phyloP scores from a whole-genome alignment of 1,284 basidiomycete genomes.

The Rhodotorula sp. region DNA sequence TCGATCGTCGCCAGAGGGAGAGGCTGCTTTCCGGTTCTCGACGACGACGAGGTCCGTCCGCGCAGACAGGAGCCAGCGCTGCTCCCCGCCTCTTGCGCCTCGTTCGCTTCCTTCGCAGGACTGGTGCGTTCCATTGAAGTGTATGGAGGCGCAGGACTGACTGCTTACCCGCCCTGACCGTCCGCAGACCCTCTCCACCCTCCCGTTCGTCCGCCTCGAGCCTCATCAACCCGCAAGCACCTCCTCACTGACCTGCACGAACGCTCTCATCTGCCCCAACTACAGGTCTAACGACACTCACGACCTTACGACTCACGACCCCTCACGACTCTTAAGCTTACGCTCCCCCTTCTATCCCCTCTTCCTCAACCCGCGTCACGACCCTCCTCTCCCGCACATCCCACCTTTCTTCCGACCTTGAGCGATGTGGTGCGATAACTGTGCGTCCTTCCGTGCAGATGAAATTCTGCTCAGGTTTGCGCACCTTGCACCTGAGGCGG shows the following conservation, averaged over 20 bases:
- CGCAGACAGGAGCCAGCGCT: too few species aligned
- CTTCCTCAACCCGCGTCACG: background rate
- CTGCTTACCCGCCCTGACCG: too few species aligned
- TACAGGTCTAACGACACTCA: background rate
- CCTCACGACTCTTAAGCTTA: background rate
- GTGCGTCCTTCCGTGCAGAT: background rate
- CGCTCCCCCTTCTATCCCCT: background rate
- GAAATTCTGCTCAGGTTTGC: too few species aligned
- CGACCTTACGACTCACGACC: constrained; percentile 2
- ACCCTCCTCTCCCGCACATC: background rate
- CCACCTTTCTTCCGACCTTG: background rate
- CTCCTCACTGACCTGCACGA: background rate
- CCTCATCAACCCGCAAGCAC: background rate
- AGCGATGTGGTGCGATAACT: constrained; percentile 40
- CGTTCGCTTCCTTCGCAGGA: too few species aligned
- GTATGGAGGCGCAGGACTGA: too few species aligned
- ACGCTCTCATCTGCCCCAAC: background rate
- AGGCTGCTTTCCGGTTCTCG: too few species aligned
- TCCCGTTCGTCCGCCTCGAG: background rate
- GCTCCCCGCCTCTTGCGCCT: too few species aligned
- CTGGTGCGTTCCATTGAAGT: too few species aligned
- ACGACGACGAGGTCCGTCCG: too few species aligned
- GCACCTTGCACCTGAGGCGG: too few species aligned
- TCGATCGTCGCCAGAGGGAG: too few species aligned
- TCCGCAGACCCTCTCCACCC: background rate